These are phyloP conservation scores for Penicillium sumatraense DNA, from an alignment of 2,329 filamentous ascomycete species.

Conservation along the genomic window DNA sequence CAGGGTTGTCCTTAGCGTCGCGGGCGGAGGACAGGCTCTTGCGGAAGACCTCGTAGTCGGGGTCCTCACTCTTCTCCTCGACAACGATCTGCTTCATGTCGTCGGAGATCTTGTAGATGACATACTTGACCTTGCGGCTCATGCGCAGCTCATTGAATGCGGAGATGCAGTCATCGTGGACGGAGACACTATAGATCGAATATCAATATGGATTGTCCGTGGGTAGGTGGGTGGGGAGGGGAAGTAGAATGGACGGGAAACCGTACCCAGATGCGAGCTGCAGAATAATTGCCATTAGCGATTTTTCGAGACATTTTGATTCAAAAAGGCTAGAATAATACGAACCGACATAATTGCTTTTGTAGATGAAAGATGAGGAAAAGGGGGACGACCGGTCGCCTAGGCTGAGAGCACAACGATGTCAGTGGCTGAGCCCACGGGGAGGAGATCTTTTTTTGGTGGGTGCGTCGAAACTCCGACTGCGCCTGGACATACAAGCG, in stretches of 20 bases:
- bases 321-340: conserved; percentile 8
- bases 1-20: conserved; percentile 48
- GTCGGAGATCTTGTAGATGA: conserved; percentile 58
- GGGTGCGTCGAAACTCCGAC: neutral
- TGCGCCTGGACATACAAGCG: neutral
- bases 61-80: conserved; percentile 49
- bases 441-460: neutral
- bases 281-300: conserved; percentile 2
- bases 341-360: conserved; percentile 41
- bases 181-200: conserved; percentile 44
- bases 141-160: conserved; percentile 54
- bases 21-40: conserved; percentile 48
- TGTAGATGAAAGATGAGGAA: conserved; percentile 26
- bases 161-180: conserved; percentile 52
- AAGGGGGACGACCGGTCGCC: conserved; percentile 27
- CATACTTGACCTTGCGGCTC: conserved; percentile 52
- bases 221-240: conserved; percentile 5
- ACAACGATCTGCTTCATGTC: conserved; percentile 56
- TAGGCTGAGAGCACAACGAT: conserved; percentile 33
- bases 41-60: conserved; percentile 55
- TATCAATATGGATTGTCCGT: conserved; percentile 23
- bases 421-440: conserved; percentile 30
- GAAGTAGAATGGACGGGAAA: conserved; percentile 4
- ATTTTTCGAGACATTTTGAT: neutral
- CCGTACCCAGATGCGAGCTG: conserved; percentile 44